Conservation (phyloP, 2,329 filamentous ascomycete genomes). For the Alternaria sp. region DNA sequence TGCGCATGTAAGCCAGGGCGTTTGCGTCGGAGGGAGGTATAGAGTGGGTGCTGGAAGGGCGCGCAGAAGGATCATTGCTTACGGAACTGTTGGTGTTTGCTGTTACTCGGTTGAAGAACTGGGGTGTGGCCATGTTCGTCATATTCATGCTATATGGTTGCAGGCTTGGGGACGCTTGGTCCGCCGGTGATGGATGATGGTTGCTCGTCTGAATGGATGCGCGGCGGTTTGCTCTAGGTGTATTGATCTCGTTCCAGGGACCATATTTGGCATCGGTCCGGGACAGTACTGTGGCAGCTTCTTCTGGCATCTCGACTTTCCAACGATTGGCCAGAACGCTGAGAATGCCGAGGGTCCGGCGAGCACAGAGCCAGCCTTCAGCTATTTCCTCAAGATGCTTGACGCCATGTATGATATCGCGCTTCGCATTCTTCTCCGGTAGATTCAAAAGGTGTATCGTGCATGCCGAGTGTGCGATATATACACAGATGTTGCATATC, state of each 20-base stretch:
- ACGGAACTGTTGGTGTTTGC: constrained; percentile 31
- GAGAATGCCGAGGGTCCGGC: constrained; percentile 84
- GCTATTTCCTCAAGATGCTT: constrained; percentile 95
- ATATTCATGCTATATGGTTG: constrained; percentile 45
- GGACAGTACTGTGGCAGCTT: constrained; percentile 78
- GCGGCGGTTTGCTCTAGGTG: constrained; percentile 31
- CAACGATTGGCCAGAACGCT: constrained; percentile 88
- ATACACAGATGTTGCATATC: constrained; percentile 95
- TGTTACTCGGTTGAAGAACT: constrained; percentile 33
- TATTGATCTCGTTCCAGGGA: constrained; percentile 56
- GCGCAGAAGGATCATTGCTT: constrained; percentile 33
- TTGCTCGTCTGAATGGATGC: constrained; percentile 27
- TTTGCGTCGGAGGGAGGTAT: constrained; percentile 43
- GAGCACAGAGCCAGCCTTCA: constrained; percentile 90
- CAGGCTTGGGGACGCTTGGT: constrained; percentile 34
- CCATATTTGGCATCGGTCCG: constrained; percentile 84
- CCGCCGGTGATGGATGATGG: constrained; percentile 30
- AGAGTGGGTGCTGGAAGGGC: constrained; percentile 39
- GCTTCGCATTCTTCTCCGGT: constrained; percentile 86
- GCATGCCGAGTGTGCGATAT: constrained; percentile 92
- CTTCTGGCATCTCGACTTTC: constrained; percentile 85
- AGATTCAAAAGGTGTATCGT: constrained; percentile 94
- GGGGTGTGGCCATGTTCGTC: constrained; percentile 32
- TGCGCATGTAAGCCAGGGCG: constrained; percentile 41
- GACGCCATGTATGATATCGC: constrained; percentile 89